These are phyloP conservation scores for Colletotrichum paranaense DNA, from an alignment of 2,329 filamentous ascomycete species.

Conservation along the genomic window DNA sequence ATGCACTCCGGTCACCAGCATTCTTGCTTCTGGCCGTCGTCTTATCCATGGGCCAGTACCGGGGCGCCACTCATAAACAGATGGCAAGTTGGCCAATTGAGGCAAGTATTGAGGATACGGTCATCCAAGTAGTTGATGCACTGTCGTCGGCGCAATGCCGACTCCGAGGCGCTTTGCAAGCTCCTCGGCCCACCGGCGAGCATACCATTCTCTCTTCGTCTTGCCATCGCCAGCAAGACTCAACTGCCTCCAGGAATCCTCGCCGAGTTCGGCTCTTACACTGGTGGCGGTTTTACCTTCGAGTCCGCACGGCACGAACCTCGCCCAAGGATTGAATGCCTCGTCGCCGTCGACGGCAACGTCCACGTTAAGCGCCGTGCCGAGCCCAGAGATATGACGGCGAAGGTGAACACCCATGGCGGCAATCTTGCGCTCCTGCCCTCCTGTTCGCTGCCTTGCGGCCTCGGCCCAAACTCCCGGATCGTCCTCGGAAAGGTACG, in stretches of 20 bases:
- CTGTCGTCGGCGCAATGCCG: constrained; percentile 4
- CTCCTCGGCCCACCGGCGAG: constrained; percentile 29
- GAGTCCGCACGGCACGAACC: constrained; percentile 92
- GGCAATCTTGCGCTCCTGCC: constrained; percentile 78
- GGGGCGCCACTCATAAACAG: background rate
- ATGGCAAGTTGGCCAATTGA: background rate
- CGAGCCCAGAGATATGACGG: constrained; percentile 85
- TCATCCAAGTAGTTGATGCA: constrained; percentile 7
- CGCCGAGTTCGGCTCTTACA: constrained; percentile 65
- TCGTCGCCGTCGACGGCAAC: constrained; percentile 61
- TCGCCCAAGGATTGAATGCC: constrained; percentile 63
- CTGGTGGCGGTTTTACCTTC: constrained; percentile 84
- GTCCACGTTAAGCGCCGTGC: constrained; percentile 82
- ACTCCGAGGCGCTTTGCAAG: constrained; percentile 27
- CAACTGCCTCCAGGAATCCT: constrained; percentile 16
- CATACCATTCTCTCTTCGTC: constrained; percentile 18
- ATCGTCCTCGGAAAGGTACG: constrained; percentile 73
- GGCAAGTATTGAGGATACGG: background rate
- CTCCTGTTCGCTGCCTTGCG: constrained; percentile 40
- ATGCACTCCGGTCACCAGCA: background rate
- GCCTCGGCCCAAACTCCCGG: constrained; percentile 83
- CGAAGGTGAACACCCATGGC: constrained; percentile 93
- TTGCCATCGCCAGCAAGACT: background rate
- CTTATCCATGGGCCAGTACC: background rate
- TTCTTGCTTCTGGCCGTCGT: background rate